Percentiles rank a stretch among this genome's conserved stretches.
These are phyloP conservation scores for Tolypocladium amazonense DNA, from an alignment of 2,329 filamentous ascomycete genomes.

Conservation along the genomic window DNA sequence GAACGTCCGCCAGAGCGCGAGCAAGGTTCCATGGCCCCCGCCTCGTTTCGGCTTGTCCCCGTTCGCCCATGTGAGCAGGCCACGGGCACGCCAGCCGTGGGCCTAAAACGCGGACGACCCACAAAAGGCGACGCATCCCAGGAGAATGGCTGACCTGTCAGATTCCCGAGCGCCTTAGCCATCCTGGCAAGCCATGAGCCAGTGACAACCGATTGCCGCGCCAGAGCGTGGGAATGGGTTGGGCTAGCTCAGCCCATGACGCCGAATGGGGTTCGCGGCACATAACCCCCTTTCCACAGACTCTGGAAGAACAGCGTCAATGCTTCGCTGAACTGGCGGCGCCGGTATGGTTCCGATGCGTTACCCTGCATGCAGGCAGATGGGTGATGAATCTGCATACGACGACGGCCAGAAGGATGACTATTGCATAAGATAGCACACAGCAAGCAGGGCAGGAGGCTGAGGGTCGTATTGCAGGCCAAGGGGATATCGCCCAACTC, in stretches of 20 bases:
- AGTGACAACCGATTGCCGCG: slow-evolving; percentile 2
- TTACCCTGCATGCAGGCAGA: neutral
- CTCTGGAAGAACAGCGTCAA: neutral
- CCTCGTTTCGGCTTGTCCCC: neutral
- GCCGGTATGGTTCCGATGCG: neutral
- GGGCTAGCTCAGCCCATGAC: neutral
- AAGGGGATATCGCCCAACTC: neutral
- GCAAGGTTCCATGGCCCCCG: neutral
- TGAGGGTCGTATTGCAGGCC: neutral
- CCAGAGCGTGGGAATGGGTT: neutral
- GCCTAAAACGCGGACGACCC: slow-evolving; percentile 1
- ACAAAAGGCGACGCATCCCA: slow-evolving; percentile 5
- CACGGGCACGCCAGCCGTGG: neutral
- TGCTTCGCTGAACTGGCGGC: neutral
- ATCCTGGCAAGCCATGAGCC: slow-evolving; percentile 7
- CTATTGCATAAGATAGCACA: neutral
- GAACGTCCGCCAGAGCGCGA: neutral
- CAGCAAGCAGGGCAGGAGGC: neutral
- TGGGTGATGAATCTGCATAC: neutral
- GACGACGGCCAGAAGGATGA: neutral
- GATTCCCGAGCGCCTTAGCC: slow-evolving; percentile 10
- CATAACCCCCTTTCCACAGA: neutral
- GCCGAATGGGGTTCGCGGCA: neutral
- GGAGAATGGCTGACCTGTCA: slow-evolving; percentile 13
- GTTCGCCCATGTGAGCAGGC: neutral